These are phyloP conservation scores for Tetragonia tetragonoides DNA, from an alignment of 148 eudicot genomes.

Conservation along the genomic window DNA sequence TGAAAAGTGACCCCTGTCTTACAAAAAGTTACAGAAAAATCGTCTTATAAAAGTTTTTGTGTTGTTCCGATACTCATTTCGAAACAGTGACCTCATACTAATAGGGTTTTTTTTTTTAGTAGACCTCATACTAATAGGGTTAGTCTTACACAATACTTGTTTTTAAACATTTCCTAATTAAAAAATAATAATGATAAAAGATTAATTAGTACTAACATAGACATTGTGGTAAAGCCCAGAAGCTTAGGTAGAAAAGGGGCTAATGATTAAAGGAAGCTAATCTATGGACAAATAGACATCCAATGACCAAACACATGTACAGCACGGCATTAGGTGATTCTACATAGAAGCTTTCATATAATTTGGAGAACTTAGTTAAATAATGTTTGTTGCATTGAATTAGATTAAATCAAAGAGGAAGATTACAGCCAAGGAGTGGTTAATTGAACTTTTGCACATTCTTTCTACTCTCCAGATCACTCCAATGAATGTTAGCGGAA, in stretches of 20 bases:
- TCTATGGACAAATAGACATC: neutral
- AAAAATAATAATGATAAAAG: neutral
- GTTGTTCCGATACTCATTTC: too few species aligned
- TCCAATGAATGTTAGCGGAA: too few species aligned
- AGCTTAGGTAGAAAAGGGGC: constrained; percentile 13
- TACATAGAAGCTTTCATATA: neutral
- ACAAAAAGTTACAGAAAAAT: too few species aligned
- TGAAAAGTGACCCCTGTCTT: too few species aligned
- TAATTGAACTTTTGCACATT: constrained; percentile 10
- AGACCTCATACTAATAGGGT: too few species aligned
- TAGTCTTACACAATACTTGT: too few species aligned
- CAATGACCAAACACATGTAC: too few species aligned
- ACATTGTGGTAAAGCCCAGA: constrained; percentile 8
- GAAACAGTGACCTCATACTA: too few species aligned
- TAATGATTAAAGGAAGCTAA: constrained; percentile 27
- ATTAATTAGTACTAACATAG: neutral
- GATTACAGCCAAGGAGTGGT: constrained; percentile 6
- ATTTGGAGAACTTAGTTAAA: neutral
- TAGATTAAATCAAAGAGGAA: neutral
- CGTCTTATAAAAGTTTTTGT: too few species aligned
- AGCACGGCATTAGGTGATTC: neutral
- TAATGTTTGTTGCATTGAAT: neutral
- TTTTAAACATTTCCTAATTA: neutral
- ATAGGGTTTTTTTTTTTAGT: too few species aligned
- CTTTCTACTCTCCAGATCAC: neutral